Conservation (phyloP, 2,329 filamentous ascomycete species). For the Trichoderma simmonsii region DNA sequence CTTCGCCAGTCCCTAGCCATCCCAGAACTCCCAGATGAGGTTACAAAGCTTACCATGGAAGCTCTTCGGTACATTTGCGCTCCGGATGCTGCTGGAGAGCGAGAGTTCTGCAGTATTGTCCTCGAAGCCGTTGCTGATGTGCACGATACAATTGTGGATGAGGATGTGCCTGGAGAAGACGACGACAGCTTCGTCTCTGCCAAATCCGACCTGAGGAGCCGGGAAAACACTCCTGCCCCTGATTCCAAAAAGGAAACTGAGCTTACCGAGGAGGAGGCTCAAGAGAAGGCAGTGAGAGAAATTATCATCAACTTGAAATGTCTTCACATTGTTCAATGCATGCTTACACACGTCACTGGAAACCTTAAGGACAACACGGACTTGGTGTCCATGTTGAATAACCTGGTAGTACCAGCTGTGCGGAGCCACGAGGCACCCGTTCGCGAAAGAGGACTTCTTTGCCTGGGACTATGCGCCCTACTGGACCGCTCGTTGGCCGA, state of each 20-base stretch:
- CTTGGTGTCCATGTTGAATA: slow-evolving; percentile 97
- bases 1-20: slow-evolving; percentile 82
- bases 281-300: slow-evolving; percentile 77
- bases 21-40: slow-evolving; percentile 84
- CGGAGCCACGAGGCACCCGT: slow-evolving; percentile 90
- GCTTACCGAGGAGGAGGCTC: slow-evolving; percentile 62
- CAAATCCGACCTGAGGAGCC: slow-evolving; percentile 76
- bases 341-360: slow-evolving; percentile 88
- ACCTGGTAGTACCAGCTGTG: slow-evolving; percentile 90
- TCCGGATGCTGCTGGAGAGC: slow-evolving; percentile 67
- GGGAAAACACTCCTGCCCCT: slow-evolving; percentile 55
- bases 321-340: slow-evolving; percentile 93
- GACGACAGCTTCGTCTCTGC: slow-evolving; percentile 89
- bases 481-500: slow-evolving; percentile 88
- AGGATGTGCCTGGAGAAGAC: slow-evolving; percentile 47
- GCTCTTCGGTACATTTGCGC: slow-evolving; percentile 81
- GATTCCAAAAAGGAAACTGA: slow-evolving; percentile 40
- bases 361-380: slow-evolving; percentile 86
- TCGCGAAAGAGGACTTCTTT: slow-evolving; percentile 83
- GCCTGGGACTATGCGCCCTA: slow-evolving; percentile 84
- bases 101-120: slow-evolving; percentile 80
- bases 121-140: slow-evolving; percentile 95
- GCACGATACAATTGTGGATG: slow-evolving; percentile 83
- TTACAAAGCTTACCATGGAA: slow-evolving; percentile 82
- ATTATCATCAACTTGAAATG: slow-evolving; percentile 99